Conservation (phyloP, 116 monocot genomes). For the Phalaenopsis hybrid region DNA sequence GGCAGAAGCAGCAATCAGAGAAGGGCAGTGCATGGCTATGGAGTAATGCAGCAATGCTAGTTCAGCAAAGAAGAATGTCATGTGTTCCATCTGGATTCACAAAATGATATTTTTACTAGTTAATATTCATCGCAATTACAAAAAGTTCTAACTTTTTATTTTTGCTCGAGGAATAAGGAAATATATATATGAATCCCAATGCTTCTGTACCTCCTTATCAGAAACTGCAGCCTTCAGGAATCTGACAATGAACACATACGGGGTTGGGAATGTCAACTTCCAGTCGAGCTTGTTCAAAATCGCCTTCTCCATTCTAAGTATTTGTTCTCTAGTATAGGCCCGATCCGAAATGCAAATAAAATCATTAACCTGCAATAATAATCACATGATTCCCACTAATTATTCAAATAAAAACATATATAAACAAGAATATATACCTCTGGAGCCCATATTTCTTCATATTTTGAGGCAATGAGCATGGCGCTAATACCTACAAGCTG, state of each 20-base stretch:
- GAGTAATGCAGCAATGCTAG: conserved; percentile 57
- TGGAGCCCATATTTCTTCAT: conserved; percentile 94
- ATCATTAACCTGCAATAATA: conserved; percentile 47
- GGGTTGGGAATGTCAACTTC: conserved; percentile 80
- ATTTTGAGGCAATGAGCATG: conserved; percentile 91
- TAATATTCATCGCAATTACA: too few relatives aligned
- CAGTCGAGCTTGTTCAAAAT: conserved; percentile 83
- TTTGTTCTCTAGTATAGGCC: conserved; percentile 53
- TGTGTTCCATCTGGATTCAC: conserved; percentile 49
- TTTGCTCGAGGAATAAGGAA: too few relatives aligned
- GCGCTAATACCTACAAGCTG: conserved; percentile 80
- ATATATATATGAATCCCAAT: too few relatives aligned
- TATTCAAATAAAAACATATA: background rate
- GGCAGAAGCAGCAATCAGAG: conserved; percentile 77
- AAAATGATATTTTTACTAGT: too few relatives aligned
- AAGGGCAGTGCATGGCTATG: conserved; percentile 37
- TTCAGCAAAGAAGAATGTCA: conserved; percentile 65
- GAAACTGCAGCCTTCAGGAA: conserved; percentile 63
- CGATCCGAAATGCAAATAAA: conserved; percentile 58
- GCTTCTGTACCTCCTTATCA: conserved; percentile 42
- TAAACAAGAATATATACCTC: conserved; percentile 31
- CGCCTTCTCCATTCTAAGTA: conserved; percentile 60
- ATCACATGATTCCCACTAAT: too few relatives aligned
- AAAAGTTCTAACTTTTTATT: too few relatives aligned
- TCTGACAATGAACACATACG: conserved; percentile 72